These are phyloP conservation scores for Pleurotus tuoliensis DNA, from an alignment of 768 basidiomycete species.

Conservation along the genomic window DNA sequence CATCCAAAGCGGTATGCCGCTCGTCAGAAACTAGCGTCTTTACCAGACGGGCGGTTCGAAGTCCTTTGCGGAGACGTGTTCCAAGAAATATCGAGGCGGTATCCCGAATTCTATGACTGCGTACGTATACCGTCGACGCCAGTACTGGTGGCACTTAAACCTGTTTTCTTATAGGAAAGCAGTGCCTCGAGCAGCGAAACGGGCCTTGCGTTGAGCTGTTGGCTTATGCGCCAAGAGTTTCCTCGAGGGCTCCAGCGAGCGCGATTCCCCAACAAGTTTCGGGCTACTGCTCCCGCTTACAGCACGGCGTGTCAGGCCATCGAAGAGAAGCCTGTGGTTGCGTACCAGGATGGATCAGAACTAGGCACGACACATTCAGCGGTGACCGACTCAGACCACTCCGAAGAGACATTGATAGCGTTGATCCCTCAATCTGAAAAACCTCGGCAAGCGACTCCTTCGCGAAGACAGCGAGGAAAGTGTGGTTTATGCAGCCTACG, in stretches of 20 bases:
- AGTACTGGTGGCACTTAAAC: too few relatives aligned
- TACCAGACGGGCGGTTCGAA: neutral
- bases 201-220: constrained; percentile 1
- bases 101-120: constrained; percentile 61
- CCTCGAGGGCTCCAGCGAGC: neutral
- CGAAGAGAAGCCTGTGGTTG: too few relatives aligned
- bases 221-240: neutral
- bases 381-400: too few relatives aligned
- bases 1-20: constrained; percentile 75
- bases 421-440: too few relatives aligned
- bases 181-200: neutral
- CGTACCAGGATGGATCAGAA: too few relatives aligned
- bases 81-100: constrained; percentile 65
- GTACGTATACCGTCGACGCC: neutral
- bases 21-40: neutral
- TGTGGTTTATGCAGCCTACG: too few relatives aligned
- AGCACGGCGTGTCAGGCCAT: too few relatives aligned
- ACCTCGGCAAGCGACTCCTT: too few relatives aligned
- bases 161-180: too few relatives aligned
- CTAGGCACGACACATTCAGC: too few relatives aligned
- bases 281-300: neutral
- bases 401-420: too few relatives aligned
- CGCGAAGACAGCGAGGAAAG: too few relatives aligned
- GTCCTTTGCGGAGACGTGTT: constrained; percentile 67
- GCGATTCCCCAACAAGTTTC: neutral